phyloP scores from a whole-genome alignment of 2,329 filamentous ascomycete genomes.

The Leptographium galeiforme region DNA sequence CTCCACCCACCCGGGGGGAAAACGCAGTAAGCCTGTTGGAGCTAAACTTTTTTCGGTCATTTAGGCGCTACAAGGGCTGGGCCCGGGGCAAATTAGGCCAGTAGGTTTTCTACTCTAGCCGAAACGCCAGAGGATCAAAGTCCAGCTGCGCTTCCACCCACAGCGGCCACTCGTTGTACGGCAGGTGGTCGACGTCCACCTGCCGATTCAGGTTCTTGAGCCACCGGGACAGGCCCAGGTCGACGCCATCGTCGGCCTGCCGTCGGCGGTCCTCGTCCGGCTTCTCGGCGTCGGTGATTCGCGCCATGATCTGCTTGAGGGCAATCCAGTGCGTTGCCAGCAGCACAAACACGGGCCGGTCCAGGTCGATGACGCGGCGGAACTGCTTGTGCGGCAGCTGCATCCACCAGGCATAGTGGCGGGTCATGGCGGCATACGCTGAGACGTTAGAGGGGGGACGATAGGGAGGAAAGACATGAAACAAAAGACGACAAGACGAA shows the following conservation, averaged over 20 bases:
- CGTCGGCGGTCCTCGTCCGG: not conserved
- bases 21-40: no score
- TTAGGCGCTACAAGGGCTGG: no score
- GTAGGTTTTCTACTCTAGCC: conserved; percentile 8
- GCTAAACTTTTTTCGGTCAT: no score
- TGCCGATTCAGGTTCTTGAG: conserved; percentile 34
- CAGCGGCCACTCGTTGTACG: conserved; percentile 38
- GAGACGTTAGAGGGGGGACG: not conserved
- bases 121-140: conserved; percentile 31
- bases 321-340: conserved; percentile 42
- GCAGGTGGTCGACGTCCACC: conserved; percentile 28
- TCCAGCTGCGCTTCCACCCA: conserved; percentile 41
- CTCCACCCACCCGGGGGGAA: no score
- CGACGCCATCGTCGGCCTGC: conserved; percentile 14
- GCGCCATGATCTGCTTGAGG: conserved; percentile 39
- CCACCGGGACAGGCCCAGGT: conserved; percentile 35
- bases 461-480: not conserved
- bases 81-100: no score
- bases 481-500: not conserved
- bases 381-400: conserved; percentile 39
- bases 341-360: conserved; percentile 31
- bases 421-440: conserved; percentile 37
- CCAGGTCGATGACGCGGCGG: conserved; percentile 32
- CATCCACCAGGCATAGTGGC: conserved; percentile 45
- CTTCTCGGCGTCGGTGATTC: conserved; percentile 21